phyloP scores from a whole-genome alignment of 257 asterid species.

The Solanum verrucosum region DNA sequence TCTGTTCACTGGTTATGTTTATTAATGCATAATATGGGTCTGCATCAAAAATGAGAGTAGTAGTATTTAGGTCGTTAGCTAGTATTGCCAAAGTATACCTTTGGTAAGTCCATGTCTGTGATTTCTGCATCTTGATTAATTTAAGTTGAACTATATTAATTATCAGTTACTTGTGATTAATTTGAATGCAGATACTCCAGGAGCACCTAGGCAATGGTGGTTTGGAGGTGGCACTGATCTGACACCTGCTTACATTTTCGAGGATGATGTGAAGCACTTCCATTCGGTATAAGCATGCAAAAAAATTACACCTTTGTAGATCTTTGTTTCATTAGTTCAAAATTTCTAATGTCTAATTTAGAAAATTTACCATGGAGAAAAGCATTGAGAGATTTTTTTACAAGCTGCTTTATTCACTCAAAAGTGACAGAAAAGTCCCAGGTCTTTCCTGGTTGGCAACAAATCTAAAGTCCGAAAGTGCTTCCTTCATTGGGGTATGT shows the following conservation, averaged over 20 bases:
- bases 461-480: background rate
- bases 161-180: slow-evolving; percentile 6
- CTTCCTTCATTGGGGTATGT: background rate
- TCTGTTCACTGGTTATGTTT: background rate
- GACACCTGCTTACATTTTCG: slow-evolving; percentile 94
- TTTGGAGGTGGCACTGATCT: slow-evolving; percentile 98
- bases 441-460: background rate
- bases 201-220: slow-evolving; percentile 98
- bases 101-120: background rate
- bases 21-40: background rate
- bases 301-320: background rate
- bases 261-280: slow-evolving; percentile 93
- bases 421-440: background rate
- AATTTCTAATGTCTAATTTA: background rate
- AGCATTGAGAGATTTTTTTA: background rate
- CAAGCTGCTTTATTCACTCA: background rate
- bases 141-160: background rate
- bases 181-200: slow-evolving; percentile 65
- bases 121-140: background rate
- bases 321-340: background rate
- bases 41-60: background rate
- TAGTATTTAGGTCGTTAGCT: background rate
- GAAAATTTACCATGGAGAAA: background rate
- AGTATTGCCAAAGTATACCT: background rate
- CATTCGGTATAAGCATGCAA: slow-evolving; percentile 54